Evolutionary conservation across 2,329 filamentous ascomycete genomes (phyloP), one percentile per base, ranked within the genome.

Genomic region (Pezizomycotina sp.): DNA sequence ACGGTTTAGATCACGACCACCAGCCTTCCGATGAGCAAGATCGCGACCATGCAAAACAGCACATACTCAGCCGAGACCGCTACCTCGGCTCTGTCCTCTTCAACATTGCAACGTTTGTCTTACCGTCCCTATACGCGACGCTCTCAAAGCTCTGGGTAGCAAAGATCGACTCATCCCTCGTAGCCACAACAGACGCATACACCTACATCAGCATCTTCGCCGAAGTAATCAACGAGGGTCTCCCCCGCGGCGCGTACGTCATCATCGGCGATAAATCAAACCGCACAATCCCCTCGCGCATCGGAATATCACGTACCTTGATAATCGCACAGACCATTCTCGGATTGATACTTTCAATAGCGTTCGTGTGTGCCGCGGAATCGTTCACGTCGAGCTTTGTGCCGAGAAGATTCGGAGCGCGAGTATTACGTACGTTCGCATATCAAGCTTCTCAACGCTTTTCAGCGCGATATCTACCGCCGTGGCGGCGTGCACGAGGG

Each of bases 121-220:
- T 80, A 0, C 75, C 73, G 1, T 74, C 74, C 0, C 58, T 81
- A 0, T 79, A 80, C 49, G 55, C 57, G 21, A 81, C 75, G 0
- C 62, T 81, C 0, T 67, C 66, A 31, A 80, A 80, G 50, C 60
- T 78, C 12, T 81, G 74, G 76, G 65, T 81, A 2, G 72, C 74
- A 2, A 65, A 68, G 36, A 76, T 80, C 36, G 71, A 79, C 52
- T 56, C 67, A 0, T 66, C 62, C 1, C 60, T 69, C 43, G 69
- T 77, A 1, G 70, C 66, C 12, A 75, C 69, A 0, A 76, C 70
- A 0, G 71, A 77, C 39, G 42, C 46, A n/a, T 52, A 50, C 28
- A 50, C 47, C 23, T 45, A 42, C 31, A 77, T 81, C 41, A 63
- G 66, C 13, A 65, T 71, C 1, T 61, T 79, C 0, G 68, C 66